phyloP scores from a whole-genome alignment of 345 rosid genomes.

The Citrus unshiu region DNA sequence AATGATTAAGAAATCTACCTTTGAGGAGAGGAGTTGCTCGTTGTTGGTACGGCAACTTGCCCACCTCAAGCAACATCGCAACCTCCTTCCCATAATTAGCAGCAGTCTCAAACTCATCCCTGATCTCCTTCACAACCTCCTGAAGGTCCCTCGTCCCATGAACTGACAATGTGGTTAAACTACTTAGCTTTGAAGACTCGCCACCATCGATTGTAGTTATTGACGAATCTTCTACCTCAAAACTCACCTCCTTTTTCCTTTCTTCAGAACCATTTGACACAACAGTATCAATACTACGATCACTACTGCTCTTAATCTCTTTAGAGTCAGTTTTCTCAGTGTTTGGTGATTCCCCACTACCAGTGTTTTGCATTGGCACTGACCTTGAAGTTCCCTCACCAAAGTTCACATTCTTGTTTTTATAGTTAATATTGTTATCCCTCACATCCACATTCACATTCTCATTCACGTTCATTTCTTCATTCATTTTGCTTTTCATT shows the following conservation, averaged over 20 bases:
- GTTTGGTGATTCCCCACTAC: conserved; percentile 5
- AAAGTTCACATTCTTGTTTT: conserved; percentile 32
- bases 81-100: conserved; percentile 81
- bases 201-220: conserved; percentile 34
- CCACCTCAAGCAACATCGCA: conserved; percentile 84
- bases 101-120: conserved; percentile 78
- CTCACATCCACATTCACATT: not conserved
- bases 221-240: conserved; percentile 65
- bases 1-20: conserved; percentile 37
- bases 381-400: conserved; percentile 69
- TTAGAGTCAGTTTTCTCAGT: conserved; percentile 31
- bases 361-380: conserved; percentile 35
- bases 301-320: conserved; percentile 29
- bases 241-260: conserved; percentile 66
- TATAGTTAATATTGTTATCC: not conserved
- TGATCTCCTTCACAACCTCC: conserved; percentile 83
- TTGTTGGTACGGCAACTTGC: conserved; percentile 75
- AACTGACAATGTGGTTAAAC: conserved; percentile 56
- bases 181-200: conserved; percentile 63
- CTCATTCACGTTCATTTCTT: conserved; percentile 22
- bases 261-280: conserved; percentile 46
- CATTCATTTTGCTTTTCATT: conserved; percentile 30
- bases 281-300: conserved; percentile 40
- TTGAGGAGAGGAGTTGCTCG: conserved; percentile 42
- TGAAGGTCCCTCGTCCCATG: conserved; percentile 79